Base-by-base conservation (phyloP, 768 basidiomycete species). In the Amanita phalloides region DNA sequence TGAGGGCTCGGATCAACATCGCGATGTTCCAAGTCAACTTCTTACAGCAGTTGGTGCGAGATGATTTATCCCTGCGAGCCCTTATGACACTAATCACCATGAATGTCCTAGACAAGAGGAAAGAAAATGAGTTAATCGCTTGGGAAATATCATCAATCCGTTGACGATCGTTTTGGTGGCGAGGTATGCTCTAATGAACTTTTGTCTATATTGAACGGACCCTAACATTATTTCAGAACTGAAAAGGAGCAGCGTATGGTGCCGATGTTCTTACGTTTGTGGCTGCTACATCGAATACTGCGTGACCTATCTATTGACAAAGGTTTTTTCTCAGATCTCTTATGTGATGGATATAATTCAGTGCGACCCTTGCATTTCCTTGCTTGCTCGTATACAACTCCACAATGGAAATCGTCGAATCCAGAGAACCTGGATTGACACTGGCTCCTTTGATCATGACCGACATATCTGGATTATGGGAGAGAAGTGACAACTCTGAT, bases 71-170 rank as follows among this genome's bases (percentile, higher is more conserved):
- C 58, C 81, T 9, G 53, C 59, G 37, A 74, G 62, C 56, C 74
- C 95, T 9, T 99, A 92, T 62, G 36, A 73, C 81, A 4, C 67
- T 99, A 53, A 84, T 99, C 57, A 98, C 95, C 1, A 95, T 99
- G 82, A n/a, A n/a, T n/a, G 90, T 96, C 3, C 77, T 97, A 4
- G 96, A 98, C 81, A 90, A 62, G 68, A 76, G 93, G 92, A 2
- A 82, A 84, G 70, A 92, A 91, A 69, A 99, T 99, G 95, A 97
- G 94, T 78, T 98, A 99, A 71, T 92, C 89, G 1, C 64, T 89
- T 7, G 95, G n/a, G 95, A 0, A 99, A 99, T 60, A 82, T 96
- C 23, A 66, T 94, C 45, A 90, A 84, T 59, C 95, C 95, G 0
- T 69, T 88, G 71, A 79, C 78, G 0, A 72, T 98, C 53, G 79